Base-by-base conservation (phyloP, 73 alveolate genomes). In the Loxodes magnus region DNA sequence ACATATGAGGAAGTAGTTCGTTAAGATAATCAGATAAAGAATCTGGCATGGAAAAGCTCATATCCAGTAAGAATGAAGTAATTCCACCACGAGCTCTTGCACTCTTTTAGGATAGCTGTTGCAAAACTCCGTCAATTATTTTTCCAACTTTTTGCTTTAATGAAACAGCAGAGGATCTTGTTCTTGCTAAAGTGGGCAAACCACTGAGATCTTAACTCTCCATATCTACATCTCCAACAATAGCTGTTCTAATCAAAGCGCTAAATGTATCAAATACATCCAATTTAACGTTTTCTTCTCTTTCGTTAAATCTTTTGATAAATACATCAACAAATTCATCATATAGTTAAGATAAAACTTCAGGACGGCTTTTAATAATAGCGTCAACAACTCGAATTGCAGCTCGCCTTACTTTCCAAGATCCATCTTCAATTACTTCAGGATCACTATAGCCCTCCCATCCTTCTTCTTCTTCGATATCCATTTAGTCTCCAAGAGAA, bases 331-430 rank as follows among this genome's bases (percentile, higher is more conserved):
- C 85, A n/a, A 65, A 21, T 21, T 23, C 31, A 10, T 35, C 28
- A 33, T 73, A 66, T 17, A 63, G 61, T 3, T 27, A 34, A 26
- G 55, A 38, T 2, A 73, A 75, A 56, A 58, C 41, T 59, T 73
- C 87, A 14, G 87, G 82, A 20, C 87, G 30, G 4, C 79, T 48
- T 10, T 48, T 56, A 28, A 79, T 52, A 39, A 73, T 57, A 2
- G 93, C 70, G 9, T 56, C 84, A 22, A 79, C 27, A 0, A 77
- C 68, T 44, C 59, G 62, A 9, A 73, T 49, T 12, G 93, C 80
- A n/a, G 80, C 69, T 38, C 87, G 36, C 67, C 93, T 71, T 0
- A 79, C 84, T 43, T 79, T 79, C 93, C 93, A 79, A 22, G 74
- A 34, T 49, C 84, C 43, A 44, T 73, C 87, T 23, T 71, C 90